Conservation (phyloP, 2,329 filamentous ascomycete genomes). For the Aciculosporium take region DNA sequence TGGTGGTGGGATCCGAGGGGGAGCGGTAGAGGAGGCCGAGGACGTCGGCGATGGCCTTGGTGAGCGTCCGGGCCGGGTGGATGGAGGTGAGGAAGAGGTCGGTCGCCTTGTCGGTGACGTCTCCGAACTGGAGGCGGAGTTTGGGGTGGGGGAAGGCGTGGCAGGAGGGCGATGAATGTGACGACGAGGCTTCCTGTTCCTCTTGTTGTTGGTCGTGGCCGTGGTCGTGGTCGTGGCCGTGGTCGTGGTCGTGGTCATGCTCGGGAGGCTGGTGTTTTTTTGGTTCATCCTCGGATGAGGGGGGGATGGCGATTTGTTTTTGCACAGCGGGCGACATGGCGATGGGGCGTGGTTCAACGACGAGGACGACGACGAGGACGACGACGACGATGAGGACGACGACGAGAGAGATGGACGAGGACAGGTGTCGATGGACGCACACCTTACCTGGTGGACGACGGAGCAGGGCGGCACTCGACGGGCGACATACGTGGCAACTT, state of each 20-base stretch:
- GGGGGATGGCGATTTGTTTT: neutral
- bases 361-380: neutral
- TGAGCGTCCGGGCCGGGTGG: conserved; percentile 47
- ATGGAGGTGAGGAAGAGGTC: conserved; percentile 52
- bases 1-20: conserved; percentile 26
- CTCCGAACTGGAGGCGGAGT: conserved; percentile 44
- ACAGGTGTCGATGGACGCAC: no score
- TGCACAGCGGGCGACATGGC: conserved; percentile 15
- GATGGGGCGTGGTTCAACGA: conserved; percentile 2
- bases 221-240: neutral
- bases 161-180: no score
- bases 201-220: neutral
- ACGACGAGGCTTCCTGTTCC: no score
- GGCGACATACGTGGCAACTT: no score
- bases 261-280: no score
- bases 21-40: conserved; percentile 55
- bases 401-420: no score
- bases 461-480: no score
- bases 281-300: neutral
- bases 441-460: no score
- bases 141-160: conserved; percentile 32
- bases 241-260: neutral
- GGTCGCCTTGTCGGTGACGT: conserved; percentile 45
- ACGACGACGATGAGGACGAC: neutral
- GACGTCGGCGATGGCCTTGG: conserved; percentile 51